phyloP scores from a whole-genome alignment of 345 rosid species.

The Eucalyptus polyanthemos region DNA sequence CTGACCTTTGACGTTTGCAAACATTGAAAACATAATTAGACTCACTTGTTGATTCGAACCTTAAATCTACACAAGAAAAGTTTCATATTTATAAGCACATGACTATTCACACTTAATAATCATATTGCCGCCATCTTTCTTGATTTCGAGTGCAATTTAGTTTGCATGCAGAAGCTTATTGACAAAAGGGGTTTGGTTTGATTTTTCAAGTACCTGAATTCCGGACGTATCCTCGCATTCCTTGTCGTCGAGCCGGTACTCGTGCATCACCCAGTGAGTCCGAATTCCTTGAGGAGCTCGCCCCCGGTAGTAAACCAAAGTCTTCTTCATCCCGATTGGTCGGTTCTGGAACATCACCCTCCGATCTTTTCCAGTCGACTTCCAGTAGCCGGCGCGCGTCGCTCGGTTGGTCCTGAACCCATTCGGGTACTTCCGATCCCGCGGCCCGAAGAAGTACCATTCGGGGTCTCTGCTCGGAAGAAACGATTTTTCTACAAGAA shows the following conservation, averaged over 20 bases:
- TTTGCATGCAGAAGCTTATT: background rate
- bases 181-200: background rate
- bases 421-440: constrained; percentile 86
- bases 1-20: background rate
- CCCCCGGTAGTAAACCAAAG: constrained; percentile 83
- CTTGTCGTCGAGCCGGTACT: constrained; percentile 84
- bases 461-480: constrained; percentile 91
- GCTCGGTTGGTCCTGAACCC: constrained; percentile 94
- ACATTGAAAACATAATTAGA: background rate
- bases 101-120: background rate
- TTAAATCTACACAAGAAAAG: background rate
- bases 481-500: constrained; percentile 60
- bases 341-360: constrained; percentile 55
- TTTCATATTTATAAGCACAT: background rate
- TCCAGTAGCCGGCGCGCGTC: constrained; percentile 90
- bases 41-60: background rate
- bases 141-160: background rate
- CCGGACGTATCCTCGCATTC: constrained; percentile 63
- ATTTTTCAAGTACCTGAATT: constrained; percentile 46
- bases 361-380: constrained; percentile 85
- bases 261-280: constrained; percentile 98
- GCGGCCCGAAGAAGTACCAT: constrained; percentile 94
- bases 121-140: background rate
- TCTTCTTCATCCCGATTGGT: constrained; percentile 94
- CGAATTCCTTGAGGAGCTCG: constrained; percentile 92